These are phyloP conservation scores for Xylariomycetidae sp. DNA, from an alignment of 2,329 filamentous ascomycete genomes.

Conservation along the genomic window DNA sequence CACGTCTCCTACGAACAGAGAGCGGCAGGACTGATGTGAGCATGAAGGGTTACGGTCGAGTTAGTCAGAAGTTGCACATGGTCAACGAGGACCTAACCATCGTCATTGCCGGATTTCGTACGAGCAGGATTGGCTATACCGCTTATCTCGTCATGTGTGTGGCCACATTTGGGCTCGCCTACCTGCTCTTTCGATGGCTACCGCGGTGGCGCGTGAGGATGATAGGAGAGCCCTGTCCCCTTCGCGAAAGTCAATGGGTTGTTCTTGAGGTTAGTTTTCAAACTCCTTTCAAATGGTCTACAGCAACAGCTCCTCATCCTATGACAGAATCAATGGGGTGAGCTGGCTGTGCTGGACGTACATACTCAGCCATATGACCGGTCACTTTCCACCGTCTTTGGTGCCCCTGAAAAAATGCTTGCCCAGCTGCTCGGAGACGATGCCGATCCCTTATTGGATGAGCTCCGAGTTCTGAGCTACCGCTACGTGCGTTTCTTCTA, in stretches of 20 bases:
- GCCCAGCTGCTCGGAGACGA: constrained; percentile 57
- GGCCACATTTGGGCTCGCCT: constrained; percentile 71
- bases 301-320: constrained; percentile 11
- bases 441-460: constrained; percentile 70
- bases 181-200: constrained; percentile 83
- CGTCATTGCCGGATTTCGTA: constrained; percentile 86
- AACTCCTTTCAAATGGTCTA: too few relatives aligned
- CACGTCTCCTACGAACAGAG: constrained; percentile 65
- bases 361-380: constrained; percentile 49
- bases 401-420: constrained; percentile 57
- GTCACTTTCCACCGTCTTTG: constrained; percentile 61
- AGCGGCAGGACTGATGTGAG: constrained; percentile 67
- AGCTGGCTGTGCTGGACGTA: constrained; percentile 75
- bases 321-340: constrained; percentile 83
- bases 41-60: constrained; percentile 56
- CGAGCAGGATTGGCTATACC: constrained; percentile 63
- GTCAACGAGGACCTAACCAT: constrained; percentile 90
- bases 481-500: constrained; percentile 92
- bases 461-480: constrained; percentile 79
- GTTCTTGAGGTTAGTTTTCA: constrained; percentile 70
- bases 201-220: constrained; percentile 80
- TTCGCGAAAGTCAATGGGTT: constrained; percentile 81
- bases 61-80: constrained; percentile 90
- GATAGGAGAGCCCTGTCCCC: constrained; percentile 62
- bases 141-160: constrained; percentile 68